phyloP scores from a whole-genome alignment of 805 yeast genomes.

The Starmerella potacharoeniae region DNA sequence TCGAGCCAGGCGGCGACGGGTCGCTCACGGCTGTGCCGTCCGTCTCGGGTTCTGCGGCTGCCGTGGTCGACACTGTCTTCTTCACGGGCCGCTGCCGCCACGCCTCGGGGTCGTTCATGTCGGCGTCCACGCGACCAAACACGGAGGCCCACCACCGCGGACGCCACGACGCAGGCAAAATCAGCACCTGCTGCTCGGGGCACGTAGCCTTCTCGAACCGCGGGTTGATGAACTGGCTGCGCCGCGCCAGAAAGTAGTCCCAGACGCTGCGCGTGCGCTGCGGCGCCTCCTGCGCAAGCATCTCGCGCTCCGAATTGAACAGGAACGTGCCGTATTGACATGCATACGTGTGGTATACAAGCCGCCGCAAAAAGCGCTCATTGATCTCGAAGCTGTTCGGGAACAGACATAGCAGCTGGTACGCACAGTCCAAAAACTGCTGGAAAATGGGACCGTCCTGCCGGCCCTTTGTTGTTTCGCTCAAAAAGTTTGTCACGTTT shows the following conservation, averaged over 20 bases:
- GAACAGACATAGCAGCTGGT: constrained; percentile 60
- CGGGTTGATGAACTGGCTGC: constrained; percentile 52
- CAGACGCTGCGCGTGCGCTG: constrained; percentile 66
- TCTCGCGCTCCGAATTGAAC: constrained; percentile 60
- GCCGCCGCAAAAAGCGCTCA: constrained; percentile 71
- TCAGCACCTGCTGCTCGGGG: constrained; percentile 18
- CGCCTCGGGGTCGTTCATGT: constrained; percentile 38
- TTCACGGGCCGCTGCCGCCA: constrained; percentile 20
- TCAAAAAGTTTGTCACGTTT: constrained; percentile 34
- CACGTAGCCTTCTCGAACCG: constrained; percentile 28
- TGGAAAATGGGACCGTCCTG: constrained; percentile 86
- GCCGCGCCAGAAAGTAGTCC: constrained; percentile 82
- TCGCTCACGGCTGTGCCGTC: background rate
- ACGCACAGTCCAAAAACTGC: constrained; percentile 83
- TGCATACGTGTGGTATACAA: constrained; percentile 79
- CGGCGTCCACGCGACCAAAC: constrained; percentile 64
- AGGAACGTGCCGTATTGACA: constrained; percentile 92
- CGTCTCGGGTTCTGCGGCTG: background rate
- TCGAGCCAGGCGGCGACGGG: constrained; percentile 1
- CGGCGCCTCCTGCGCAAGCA: constrained; percentile 34
- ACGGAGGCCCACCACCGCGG: constrained; percentile 78
- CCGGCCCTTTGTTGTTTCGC: constrained; percentile 22
- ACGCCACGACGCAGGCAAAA: constrained; percentile 12
- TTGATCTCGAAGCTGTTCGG: constrained; percentile 75
- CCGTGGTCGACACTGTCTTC: background rate